These are phyloP conservation scores for Eruca vesicaria DNA, from an alignment of 441 rosid genomes.

Conservation along the genomic window DNA sequence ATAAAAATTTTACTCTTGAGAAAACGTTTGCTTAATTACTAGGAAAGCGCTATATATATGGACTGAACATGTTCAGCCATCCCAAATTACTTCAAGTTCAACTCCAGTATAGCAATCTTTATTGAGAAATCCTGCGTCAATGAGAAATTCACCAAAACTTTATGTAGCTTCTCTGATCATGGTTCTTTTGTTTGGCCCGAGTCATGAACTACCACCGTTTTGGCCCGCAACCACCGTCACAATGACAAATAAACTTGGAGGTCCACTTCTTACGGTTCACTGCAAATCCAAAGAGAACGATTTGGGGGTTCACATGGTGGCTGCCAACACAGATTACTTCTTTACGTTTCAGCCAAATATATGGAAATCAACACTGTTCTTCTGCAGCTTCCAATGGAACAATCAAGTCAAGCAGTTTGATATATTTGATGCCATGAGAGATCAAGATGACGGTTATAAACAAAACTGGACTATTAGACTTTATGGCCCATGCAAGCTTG, in stretches of 20 bases:
- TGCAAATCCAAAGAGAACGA: constrained; percentile 34
- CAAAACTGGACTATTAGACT: background rate
- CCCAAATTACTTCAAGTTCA: background rate
- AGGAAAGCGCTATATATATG: background rate
- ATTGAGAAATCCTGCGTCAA: background rate
- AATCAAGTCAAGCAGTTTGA: background rate
- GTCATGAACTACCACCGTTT: constrained; percentile 5
- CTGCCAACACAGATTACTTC: background rate
- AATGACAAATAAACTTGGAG: constrained; percentile 4
- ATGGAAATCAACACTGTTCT: constrained; percentile 18
- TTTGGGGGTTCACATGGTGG: constrained; percentile 9
- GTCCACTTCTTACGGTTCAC: constrained; percentile 24
- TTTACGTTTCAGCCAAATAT: constrained; percentile 7
- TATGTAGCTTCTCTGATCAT: background rate
- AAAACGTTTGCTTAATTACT: background rate
- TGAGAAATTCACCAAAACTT: background rate
- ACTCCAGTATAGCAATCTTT: background rate
- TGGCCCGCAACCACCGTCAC: constrained; percentile 6
- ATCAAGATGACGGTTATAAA: background rate
- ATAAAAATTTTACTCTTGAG: constrained; percentile 3
- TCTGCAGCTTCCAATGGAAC: constrained; percentile 16
- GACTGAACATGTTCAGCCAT: background rate
- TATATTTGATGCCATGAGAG: background rate
- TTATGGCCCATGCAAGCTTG: background rate
- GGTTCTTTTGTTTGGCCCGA: background rate